Evolutionary conservation across 2,329 filamentous ascomycete species (phyloP).

Genomic region (Neophaeococcomyces mojaviensis): DNA sequence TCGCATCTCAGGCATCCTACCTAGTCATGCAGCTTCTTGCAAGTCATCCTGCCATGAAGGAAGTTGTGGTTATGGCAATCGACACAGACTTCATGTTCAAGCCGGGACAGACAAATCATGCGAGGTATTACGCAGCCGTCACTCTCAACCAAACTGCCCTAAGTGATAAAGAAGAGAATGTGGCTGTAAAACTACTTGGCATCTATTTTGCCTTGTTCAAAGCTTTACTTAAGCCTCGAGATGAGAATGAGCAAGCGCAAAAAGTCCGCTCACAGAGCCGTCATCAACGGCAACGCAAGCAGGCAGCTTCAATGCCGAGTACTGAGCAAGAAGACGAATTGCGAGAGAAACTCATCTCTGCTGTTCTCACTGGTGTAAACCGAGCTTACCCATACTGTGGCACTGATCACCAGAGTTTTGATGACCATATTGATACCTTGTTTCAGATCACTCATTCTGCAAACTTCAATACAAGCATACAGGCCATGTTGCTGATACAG

Average conservation of each 20-base stretch:
- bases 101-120: constrained; percentile 76
- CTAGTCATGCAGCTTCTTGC: constrained; percentile 85
- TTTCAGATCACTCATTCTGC: constrained; percentile 95
- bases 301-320: constrained; percentile 19
- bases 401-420: constrained; percentile 71
- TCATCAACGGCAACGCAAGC: constrained; percentile 11
- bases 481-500: constrained; percentile 89
- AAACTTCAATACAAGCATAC: constrained; percentile 97
- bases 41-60: constrained; percentile 88
- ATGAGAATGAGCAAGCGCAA: constrained; percentile 29
- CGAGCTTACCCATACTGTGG: constrained; percentile 89
- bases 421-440: constrained; percentile 83
- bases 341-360: constrained; percentile 84
- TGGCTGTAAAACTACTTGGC: constrained; percentile 72
- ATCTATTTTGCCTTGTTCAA: constrained; percentile 93
- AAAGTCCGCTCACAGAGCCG: constrained; percentile 22
- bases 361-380: constrained; percentile 88
- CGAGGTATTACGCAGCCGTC: constrained; percentile 93
- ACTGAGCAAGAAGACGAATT: constrained; percentile 56
- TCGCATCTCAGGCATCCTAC: constrained; percentile 87
- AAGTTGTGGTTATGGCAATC: constrained; percentile 72
- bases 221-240: constrained; percentile 61
- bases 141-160: constrained; percentile 95
- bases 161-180: constrained; percentile 70
- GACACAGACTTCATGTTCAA: constrained; percentile 84